Percentiles rank a stretch among this genome's conserved stretches.
Evolutionary conservation across 768 basidiomycete genomes (phyloP).

Genomic region (Aureoboletus auriporus): DNA sequence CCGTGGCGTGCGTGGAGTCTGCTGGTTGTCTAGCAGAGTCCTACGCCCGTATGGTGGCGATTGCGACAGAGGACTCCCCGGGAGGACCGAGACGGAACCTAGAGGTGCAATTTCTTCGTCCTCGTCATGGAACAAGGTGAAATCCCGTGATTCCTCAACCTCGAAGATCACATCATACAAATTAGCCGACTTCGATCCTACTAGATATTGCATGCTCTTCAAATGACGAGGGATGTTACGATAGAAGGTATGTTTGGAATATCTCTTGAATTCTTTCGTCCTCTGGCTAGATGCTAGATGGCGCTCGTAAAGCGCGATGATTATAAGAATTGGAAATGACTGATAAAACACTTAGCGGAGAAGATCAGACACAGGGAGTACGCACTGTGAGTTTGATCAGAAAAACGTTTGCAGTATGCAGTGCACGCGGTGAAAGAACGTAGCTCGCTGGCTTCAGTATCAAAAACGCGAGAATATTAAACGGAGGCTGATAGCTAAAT

Average conservation of each 20-base stretch:
- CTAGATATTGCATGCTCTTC: conserved; percentile 68
- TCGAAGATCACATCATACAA: conserved; percentile 80
- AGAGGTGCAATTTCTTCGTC: conserved; percentile 10
- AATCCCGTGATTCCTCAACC: conserved; percentile 48
- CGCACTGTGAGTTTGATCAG: conserved; percentile 76
- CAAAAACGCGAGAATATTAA: conserved; percentile 77
- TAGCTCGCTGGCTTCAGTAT: conserved; percentile 79
- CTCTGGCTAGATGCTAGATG: conserved; percentile 50
- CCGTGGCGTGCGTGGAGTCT: conserved; percentile 7
- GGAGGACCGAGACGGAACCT: conserved; percentile 4
- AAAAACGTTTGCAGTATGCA: conserved; percentile 86
- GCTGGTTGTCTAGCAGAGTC: conserved; percentile 9
- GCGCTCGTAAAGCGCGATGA: conserved; percentile 79
- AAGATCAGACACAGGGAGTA: background rate
- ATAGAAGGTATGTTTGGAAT: conserved; percentile 54
- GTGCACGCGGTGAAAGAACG: conserved; percentile 64
- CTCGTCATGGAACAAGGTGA: conserved; percentile 52
- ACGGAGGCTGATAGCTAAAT: conserved; percentile 90
- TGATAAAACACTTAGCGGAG: conserved; percentile 18
- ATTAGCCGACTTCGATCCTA: conserved; percentile 65
- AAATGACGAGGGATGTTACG: conserved; percentile 65
- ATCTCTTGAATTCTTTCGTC: conserved; percentile 49
- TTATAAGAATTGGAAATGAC: conserved; percentile 74
- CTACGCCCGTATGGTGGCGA: conserved; percentile 1
- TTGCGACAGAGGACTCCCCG: conserved; percentile 9